A percentile compares a stretch with the other conserved stretches of the same genome.
Conservation (phyloP, 1,284 basidiomycete species). For the Ceratobasidium sp. region DNA sequence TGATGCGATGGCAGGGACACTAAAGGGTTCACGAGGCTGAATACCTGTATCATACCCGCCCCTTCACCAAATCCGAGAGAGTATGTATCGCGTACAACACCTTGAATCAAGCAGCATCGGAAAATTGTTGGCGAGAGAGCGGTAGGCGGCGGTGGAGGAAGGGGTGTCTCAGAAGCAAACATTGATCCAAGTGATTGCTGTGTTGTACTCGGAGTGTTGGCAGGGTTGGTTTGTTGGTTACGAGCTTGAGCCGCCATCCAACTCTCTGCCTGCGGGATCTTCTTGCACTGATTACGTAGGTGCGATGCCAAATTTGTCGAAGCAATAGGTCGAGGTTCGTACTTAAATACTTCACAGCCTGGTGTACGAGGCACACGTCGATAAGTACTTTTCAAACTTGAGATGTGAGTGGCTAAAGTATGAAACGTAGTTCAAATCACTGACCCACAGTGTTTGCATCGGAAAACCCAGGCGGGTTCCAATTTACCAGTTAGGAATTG, state of each 20-base stretch:
- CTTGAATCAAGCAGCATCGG: background rate
- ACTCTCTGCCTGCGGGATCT: background rate
- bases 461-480: background rate
- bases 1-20: background rate
- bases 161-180: background rate
- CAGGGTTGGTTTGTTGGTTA: background rate
- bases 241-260: background rate
- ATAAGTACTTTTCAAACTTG: background rate
- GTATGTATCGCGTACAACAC: background rate
- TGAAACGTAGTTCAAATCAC: background rate
- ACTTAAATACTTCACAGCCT: background rate
- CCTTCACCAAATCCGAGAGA: constrained; percentile 13
- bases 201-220: background rate
- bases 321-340: background rate
- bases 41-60: background rate
- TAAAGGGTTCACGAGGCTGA: background rate
- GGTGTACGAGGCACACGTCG: background rate
- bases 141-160: background rate
- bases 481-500: background rate
- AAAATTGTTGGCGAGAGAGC: background rate
- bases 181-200: background rate
- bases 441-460: background rate
- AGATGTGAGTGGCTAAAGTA: background rate
- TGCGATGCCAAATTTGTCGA: background rate
- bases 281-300: background rate